These are phyloP conservation scores for Emergomyces orientalis DNA, from an alignment of 2,329 filamentous ascomycete species.

Conservation along the genomic window DNA sequence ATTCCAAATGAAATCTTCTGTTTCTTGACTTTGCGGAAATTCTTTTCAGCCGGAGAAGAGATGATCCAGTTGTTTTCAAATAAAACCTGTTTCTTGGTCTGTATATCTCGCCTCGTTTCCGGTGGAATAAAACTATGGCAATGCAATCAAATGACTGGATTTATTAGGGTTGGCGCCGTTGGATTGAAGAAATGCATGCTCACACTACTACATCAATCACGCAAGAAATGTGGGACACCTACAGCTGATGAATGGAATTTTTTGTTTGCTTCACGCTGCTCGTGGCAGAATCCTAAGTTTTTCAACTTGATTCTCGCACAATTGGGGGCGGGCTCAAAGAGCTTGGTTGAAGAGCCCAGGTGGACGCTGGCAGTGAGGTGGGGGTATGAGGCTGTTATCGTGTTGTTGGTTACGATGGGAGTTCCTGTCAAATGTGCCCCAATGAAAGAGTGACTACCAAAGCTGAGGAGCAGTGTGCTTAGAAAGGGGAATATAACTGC, in stretches of 20 bases:
- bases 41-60: slow-evolving; percentile 15
- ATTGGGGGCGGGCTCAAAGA: too few species aligned
- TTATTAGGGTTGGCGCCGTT: slow-evolving; percentile 19
- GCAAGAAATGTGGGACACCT: slow-evolving; percentile 13
- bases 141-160: slow-evolving; percentile 16
- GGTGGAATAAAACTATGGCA: slow-evolving; percentile 11
- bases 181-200: slow-evolving; percentile 18
- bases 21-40: slow-evolving; percentile 18
- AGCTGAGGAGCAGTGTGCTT: too few species aligned
- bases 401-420: too few species aligned
- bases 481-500: too few species aligned
- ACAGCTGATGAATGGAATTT: background rate
- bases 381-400: too few species aligned
- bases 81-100: slow-evolving; percentile 10
- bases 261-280: too few species aligned
- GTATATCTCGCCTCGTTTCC: slow-evolving; percentile 18
- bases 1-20: slow-evolving; percentile 7
- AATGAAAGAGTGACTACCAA: too few species aligned
- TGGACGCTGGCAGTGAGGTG: too few species aligned
- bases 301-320: too few species aligned
- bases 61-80: slow-evolving; percentile 9
- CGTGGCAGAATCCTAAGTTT: too few species aligned
- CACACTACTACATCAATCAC: slow-evolving; percentile 17
- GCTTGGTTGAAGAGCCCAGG: too few species aligned
- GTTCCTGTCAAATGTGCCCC: too few species aligned